A percentile compares a stretch with the other conserved stretches of the same genome.
Evolutionary conservation across 345 rosid species (phyloP).

Genomic region (Pistacia atlantica): DNA sequence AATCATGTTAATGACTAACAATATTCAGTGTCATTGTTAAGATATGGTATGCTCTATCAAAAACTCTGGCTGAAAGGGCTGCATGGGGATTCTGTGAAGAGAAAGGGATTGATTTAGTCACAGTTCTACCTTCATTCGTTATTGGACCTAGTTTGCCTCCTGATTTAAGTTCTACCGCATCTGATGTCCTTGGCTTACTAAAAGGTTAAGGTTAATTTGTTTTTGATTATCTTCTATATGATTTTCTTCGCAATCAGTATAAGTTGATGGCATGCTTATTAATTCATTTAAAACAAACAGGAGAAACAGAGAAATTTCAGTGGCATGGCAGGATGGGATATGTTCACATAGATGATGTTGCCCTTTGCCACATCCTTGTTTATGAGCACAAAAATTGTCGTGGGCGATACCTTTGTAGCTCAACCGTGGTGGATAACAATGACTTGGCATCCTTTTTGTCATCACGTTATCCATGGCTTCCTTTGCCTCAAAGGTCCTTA

Average conservation of each 20-base stretch:
- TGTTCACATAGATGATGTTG: constrained; percentile 90
- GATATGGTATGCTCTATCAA: constrained; percentile 37
- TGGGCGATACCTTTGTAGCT: constrained; percentile 76
- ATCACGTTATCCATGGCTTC: constrained; percentile 60
- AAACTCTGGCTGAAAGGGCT: constrained; percentile 82
- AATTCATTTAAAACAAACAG: constrained; percentile 26
- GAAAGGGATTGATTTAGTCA: constrained; percentile 62
- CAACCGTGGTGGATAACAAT: constrained; percentile 52
- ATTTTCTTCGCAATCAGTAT: not conserved
- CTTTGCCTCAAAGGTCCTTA: constrained; percentile 55
- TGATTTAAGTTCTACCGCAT: constrained; percentile 70
- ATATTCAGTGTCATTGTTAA: not conserved
- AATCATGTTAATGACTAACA: not conserved
- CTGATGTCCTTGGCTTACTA: constrained; percentile 79
- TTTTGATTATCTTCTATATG: not conserved
- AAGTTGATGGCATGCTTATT: too few species aligned
- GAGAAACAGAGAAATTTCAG: constrained; percentile 64
- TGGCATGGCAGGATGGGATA: constrained; percentile 94
- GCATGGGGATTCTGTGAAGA: constrained; percentile 83
- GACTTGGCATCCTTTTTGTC: constrained; percentile 58
- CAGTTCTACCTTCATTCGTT: constrained; percentile 72
- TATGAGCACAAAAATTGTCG: constrained; percentile 51
- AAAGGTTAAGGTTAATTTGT: constrained; percentile 44
- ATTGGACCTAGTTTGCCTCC: constrained; percentile 85
- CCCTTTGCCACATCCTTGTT: constrained; percentile 70